These are phyloP conservation scores for Populus hybrid DNA, from an alignment of 441 rosid species.

Conservation along the genomic window DNA sequence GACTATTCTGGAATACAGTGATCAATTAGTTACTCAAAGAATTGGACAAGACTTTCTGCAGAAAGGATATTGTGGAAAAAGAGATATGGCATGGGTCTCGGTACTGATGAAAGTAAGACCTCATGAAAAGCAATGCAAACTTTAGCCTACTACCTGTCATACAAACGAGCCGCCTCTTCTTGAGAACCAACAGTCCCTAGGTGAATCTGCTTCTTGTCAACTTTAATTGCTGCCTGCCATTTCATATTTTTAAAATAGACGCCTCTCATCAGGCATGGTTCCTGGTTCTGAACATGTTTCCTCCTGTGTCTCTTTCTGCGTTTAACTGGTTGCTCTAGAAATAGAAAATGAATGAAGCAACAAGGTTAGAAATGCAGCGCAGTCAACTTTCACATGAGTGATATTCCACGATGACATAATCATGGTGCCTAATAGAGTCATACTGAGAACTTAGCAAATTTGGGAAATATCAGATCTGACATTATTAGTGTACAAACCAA, in stretches of 20 bases:
- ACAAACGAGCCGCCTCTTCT: conserved; percentile 91
- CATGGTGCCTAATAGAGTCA: background rate
- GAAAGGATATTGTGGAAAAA: background rate
- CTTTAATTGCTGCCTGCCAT: conserved; percentile 99
- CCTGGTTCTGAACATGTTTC: conserved; percentile 83
- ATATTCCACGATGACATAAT: background rate
- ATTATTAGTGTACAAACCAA: no score
- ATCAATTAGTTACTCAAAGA: background rate
- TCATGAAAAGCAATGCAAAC: background rate
- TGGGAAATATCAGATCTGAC: background rate
- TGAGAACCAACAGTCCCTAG: conserved; percentile 92
- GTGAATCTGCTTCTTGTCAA: conserved; percentile 95
- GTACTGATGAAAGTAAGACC: background rate
- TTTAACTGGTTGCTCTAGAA: conserved; percentile 72
- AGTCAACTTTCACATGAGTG: conserved; percentile 2
- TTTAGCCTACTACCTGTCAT: conserved; percentile 60
- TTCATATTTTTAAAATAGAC: conserved; percentile 98
- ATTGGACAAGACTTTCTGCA: background rate
- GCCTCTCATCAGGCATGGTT: conserved; percentile 95
- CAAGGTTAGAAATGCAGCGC: conserved; percentile 7
- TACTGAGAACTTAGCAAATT: background rate
- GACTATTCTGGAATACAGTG: background rate
- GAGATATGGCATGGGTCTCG: background rate
- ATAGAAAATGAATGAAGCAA: conserved; percentile 7
- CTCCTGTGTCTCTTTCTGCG: conserved; percentile 89